Conservation (phyloP, 371 early-diverging fungal species). For the Nematocida homosporus region DNA sequence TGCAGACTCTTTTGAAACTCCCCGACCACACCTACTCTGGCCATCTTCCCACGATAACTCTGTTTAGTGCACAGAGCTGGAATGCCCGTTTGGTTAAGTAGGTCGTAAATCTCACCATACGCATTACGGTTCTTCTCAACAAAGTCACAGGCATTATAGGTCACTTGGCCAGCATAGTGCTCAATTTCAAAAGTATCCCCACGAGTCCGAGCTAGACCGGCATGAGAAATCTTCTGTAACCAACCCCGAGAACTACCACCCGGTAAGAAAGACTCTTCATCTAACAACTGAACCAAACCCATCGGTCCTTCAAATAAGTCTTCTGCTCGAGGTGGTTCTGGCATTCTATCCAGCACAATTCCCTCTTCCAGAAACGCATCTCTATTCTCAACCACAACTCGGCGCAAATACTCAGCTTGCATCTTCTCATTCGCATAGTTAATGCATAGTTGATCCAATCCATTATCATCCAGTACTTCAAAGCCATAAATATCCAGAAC, state of each 20-base stretch:
- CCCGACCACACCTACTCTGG: constrained; percentile 75
- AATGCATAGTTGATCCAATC: constrained; percentile 70
- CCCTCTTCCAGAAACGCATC: constrained; percentile 72
- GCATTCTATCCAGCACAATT: background rate
- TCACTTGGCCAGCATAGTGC: constrained; percentile 90
- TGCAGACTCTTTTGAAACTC: constrained; percentile 75
- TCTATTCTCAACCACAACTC: constrained; percentile 84
- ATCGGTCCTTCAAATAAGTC: constrained; percentile 61
- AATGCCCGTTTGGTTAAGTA: constrained; percentile 14
- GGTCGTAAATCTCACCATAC: constrained; percentile 41
- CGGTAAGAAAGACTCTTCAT: constrained; percentile 66
- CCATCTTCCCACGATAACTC: constrained; percentile 79
- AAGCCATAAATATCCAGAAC: constrained; percentile 74
- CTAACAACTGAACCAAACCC: constrained; percentile 66
- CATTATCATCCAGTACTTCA: constrained; percentile 69
- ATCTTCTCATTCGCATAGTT: constrained; percentile 73
- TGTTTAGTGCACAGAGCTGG: constrained; percentile 69
- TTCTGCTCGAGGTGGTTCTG: background rate
- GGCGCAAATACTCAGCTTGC: constrained; percentile 74
- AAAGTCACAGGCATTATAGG: constrained; percentile 86
- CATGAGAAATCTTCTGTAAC: constrained; percentile 53
- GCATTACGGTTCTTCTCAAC: constrained; percentile 92
- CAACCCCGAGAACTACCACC: constrained; percentile 60
- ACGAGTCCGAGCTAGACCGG: constrained; percentile 14
- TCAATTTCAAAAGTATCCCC: constrained; percentile 71